A percentile compares a stretch with the other conserved stretches of the same genome.
These are phyloP conservation scores for Solanum dulcamara DNA, from an alignment of 257 asterid species.

Conservation along the genomic window DNA sequence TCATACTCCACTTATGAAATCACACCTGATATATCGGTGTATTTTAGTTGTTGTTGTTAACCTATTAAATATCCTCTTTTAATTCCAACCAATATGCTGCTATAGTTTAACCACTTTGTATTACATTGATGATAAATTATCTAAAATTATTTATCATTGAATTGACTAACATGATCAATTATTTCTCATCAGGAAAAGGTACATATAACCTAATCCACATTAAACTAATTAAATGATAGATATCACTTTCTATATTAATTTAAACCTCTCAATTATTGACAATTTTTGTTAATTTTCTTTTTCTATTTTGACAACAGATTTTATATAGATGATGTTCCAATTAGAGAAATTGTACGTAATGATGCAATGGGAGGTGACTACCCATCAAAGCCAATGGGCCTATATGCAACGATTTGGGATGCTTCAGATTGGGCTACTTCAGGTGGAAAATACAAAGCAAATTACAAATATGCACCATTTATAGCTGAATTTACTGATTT, in stretches of 20 bases:
- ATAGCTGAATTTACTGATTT: slow-evolving; percentile 71
- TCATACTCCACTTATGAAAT: not conserved
- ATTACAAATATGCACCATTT: slow-evolving; percentile 87
- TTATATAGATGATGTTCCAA: slow-evolving; percentile 71
- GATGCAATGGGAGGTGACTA: slow-evolving; percentile 80
- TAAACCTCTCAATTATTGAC: not conserved
- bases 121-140: too few species aligned
- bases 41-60: not conserved
- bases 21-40: too few species aligned
- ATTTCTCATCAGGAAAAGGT: not conserved
- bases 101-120: not conserved
- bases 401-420: slow-evolving; percentile 94
- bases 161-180: not conserved
- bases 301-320: slow-evolving; percentile 34
- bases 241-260: not conserved
- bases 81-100: not conserved
- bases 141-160: too few species aligned
- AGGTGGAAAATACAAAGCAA: slow-evolving; percentile 64
- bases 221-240: not conserved
- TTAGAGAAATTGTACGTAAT: slow-evolving; percentile 48
- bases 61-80: not conserved
- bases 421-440: slow-evolving; percentile 98
- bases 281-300: not conserved
- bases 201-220: slow-evolving; percentile 2
- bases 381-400: slow-evolving; percentile 85